Base-by-base conservation (phyloP, 352 stramenopile species). In the Phytophthora vignae region DNA sequence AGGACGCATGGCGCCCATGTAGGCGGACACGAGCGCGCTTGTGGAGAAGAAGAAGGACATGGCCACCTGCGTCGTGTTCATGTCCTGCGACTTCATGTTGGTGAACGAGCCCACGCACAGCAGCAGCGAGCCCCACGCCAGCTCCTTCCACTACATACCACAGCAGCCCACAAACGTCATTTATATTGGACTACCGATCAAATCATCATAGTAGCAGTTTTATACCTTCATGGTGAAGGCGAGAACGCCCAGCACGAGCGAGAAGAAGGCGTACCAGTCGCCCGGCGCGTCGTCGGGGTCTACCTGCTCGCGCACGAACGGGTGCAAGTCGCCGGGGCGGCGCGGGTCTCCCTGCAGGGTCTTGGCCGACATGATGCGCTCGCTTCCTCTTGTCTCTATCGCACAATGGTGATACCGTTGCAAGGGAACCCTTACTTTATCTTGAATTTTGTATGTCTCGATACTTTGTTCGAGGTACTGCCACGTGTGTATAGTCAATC, bases 41-140 rank as follows among this genome's bases (percentile, higher is more conserved):
- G 80, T 82, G 56, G 87, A 80, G 70, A 90, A 90, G 77, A 92
- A 93, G 76, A 94, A 91, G 55, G 85, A 86, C 79, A 90, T 90
- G 70, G 82, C 85, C 42, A 91, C 73, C 66, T 90, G 78, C 55
- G 80, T 84, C 67, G 85, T 74, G 67, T 93, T 87, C 76, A 76
- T 81, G 27, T 91, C 77, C 38, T 79, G 67, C 57, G 55, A 79
- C 72, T 83, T 82, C 64, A 89, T 83, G 72, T 89, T 91, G 57
- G 71, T 77, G 54, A 92, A 94, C 59, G 85, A 90, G 22, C 82
- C 80, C 29, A 79, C 67, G 61, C 85, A 92, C 58, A 92, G 71
- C 49, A 93, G 71, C 71, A 94, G 79, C 46, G 85, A 89, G 36
- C 72, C 73, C 82, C 83, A 94, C 50, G 85, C 87, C 58, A 88